Evolutionary conservation across 768 basidiomycete genomes (phyloP), one percentile per base, ranked within the genome.

Genomic region (Termitomyces sp.): DNA sequence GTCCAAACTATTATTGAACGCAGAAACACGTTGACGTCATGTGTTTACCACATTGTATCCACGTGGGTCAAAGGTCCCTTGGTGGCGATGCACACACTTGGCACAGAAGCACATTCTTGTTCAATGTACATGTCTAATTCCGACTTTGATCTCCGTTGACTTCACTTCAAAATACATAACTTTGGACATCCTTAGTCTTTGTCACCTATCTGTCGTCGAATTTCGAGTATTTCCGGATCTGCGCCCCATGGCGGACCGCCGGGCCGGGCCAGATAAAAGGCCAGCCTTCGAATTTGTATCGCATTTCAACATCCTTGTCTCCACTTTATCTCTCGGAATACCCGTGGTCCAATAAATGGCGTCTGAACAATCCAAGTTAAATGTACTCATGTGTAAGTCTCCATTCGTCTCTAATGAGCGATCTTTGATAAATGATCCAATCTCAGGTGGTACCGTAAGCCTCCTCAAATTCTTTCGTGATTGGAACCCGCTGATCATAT

Each of bases 331-430:
- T 32, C 10, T 30, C 10, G 14, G 22, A 33, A 33, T 22, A 35
- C 43, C 18, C 0, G 22, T 54, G 13, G 13, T 20, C 5, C 26
- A 57, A 45, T 8, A 49, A 10, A 84, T 85, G 80, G 67, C 76
- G 49, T 58, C 67, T 57, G 72, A 76, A 60, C 60, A 73, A 38
- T 61, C 71, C 56, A 88, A 83, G 70, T 65, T 91, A 40, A 88
- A 89, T 65, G 79, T 87, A 22, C 72, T 92, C 56, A 92, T 92
- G 91, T 92, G 90, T 90, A 71, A 59, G 84, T 16, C 7, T 49
- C 26, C 47, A 38, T 3, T n/a, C 35, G 43, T 3, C 10, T 49
- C 54, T 2, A 8, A 18, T 9, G 16, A n/a, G 32, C 13, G 43
- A 22, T 22, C 20, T 51, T 54, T 65, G 32, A 68, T 52, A 41